These are phyloP conservation scores for Metarhizium humberi DNA, from an alignment of 2,329 filamentous ascomycete genomes.

Conservation along the genomic window DNA sequence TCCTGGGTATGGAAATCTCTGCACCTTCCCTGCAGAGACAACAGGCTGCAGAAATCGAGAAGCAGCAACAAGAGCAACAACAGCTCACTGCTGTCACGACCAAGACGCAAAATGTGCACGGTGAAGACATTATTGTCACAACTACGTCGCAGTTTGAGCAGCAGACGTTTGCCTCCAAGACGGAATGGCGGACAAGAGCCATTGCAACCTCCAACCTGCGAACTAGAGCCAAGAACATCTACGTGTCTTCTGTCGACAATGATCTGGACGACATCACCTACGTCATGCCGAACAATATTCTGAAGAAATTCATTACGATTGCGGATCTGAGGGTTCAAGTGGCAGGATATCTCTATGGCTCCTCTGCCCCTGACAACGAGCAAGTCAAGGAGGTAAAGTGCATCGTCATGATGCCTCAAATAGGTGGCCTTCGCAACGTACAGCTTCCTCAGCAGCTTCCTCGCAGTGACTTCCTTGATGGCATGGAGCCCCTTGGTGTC, in stretches of 20 bases:
- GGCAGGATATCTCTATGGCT: conserved; percentile 89
- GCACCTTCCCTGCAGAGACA: conserved; percentile 97
- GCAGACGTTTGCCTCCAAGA: conserved; percentile 96
- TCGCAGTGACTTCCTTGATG: conserved; percentile 80
- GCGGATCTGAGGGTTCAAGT: conserved; percentile 94
- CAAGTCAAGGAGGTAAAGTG: conserved; percentile 95
- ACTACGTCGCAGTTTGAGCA: conserved; percentile 98
- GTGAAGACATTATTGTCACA: conserved; percentile 96
- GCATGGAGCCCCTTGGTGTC: conserved; percentile 82
- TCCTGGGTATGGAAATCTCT: conserved; percentile 98
- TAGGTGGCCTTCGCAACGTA: conserved; percentile 85
- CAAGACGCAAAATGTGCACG: conserved; percentile 94
- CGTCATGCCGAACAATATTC: conserved; percentile 97
- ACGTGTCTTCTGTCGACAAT: conserved; percentile 92
- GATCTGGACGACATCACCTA: conserved; percentile 89
- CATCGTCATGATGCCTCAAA: conserved; percentile 96
- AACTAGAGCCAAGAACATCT: conserved; percentile 94
- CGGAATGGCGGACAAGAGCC: conserved; percentile 93
- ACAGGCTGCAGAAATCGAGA: conserved; percentile 96
- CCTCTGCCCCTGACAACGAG: conserved; percentile 85
- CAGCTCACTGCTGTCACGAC: conserved; percentile 96
- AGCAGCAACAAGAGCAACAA: conserved; percentile 94
- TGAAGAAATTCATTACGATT: conserved; percentile 97
- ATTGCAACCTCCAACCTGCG: conserved; percentile 94
- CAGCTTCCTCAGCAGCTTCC: conserved; percentile 85